Conservation (phyloP, 768 basidiomycete species). For the Agaricus subrufescens region DNA sequence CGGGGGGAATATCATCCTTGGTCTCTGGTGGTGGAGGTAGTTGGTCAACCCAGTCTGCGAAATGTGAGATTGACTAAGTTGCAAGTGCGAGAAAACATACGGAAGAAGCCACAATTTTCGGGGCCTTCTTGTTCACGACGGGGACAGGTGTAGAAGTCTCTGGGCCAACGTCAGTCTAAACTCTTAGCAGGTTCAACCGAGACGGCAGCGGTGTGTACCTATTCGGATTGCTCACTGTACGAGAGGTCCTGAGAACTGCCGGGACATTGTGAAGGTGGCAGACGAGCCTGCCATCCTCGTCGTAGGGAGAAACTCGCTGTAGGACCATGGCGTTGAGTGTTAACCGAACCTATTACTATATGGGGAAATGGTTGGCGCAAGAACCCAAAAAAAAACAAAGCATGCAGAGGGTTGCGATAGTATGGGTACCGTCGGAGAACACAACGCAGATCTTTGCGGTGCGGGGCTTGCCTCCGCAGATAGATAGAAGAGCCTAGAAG, state of each 20-base stretch:
- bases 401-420: constrained; percentile 3
- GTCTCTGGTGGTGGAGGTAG: not conserved
- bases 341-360: not conserved
- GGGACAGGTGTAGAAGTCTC: constrained; percentile 34
- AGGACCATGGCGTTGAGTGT: not conserved
- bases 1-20: not conserved
- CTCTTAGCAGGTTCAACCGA: not conserved
- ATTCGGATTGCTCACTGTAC: constrained; percentile 22
- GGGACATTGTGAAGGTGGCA: constrained; percentile 20
- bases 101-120: constrained; percentile 28
- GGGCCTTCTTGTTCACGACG: constrained; percentile 15
- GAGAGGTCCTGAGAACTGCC: constrained; percentile 21
- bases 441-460: too few relatives aligned
- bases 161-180: constrained; percentile 3
- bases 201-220: constrained; percentile 24
- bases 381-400: not conserved
- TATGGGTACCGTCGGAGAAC: too few relatives aligned
- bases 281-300: constrained; percentile 24
- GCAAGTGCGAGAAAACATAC: constrained; percentile 19
- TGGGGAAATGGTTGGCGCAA: not conserved
- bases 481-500: too few relatives aligned
- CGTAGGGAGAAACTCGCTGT: constrained; percentile 19
- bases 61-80: not conserved
- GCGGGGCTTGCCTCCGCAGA: too few relatives aligned
- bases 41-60: constrained; percentile 5